Base-by-base conservation (phyloP, 768 basidiomycete genomes). In the Flagelloscypha sp. region DNA sequence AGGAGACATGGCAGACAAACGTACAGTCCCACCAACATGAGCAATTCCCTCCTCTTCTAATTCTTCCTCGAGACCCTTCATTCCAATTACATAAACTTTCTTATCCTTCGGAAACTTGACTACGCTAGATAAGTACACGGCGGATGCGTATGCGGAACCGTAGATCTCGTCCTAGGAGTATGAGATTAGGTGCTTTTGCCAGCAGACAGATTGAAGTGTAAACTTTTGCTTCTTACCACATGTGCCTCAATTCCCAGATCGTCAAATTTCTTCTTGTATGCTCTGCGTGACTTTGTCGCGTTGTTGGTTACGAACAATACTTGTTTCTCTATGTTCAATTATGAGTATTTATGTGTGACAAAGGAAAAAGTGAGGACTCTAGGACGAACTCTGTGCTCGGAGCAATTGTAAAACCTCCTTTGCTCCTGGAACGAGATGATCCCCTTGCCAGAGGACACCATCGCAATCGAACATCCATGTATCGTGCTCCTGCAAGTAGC, bases 391-490 rank as follows among this genome's bases (percentile, higher is more conserved):
- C 56, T 69, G 69, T 40, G 66, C 65, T 42, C 92, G 74, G 45
- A 95, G 63, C 40, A 81, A 61, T 31, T 68, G 61, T 44, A 97
- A 66, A 13, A 88, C 86, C 29, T 89, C 74, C 27, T 74, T 59
- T 2, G 78, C 82, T 7, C 88, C 88, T 11, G 87, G 80, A 47
- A 93, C 74, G 20, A 84, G 63, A 31, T 69, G 65, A 57, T 84
- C 82, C 11, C 85, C 92, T 38, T 79, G 76, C 87, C 93, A 97
- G 22, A 97, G 67, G 15, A 97, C 93, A 10, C 92, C 93, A 52
- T 97, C 92, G 53, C 93, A 97, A 59, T 97, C 92, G 45, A 95
- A 86, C 59, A 97, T 71, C 79, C 90, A 94, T 18, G 92, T 94
- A 54, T 97, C 92, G 55, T 84, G 90, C 51, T 72, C n/a, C n/a